Base-by-base conservation (phyloP, 768 basidiomycete species). In the Suillus plorans region DNA sequence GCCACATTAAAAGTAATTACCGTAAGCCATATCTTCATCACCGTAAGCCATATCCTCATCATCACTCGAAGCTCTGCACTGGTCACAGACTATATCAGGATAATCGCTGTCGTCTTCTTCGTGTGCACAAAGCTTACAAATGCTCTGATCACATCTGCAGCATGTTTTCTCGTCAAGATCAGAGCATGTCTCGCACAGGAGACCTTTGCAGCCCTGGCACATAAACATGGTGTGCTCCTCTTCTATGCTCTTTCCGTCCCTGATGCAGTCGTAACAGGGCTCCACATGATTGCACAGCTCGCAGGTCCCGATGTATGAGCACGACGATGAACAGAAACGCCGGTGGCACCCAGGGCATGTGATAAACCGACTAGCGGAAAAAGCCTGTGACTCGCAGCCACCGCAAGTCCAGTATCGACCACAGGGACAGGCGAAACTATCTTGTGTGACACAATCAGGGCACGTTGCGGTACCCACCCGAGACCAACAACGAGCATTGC, bases 321-420 rank as follows among this genome's bases (percentile, higher is more conserved):
- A 64, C 3, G n/a, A 18, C 3, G n/a, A 18, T 14, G 14, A 14
- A 64, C 63, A 64, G 37, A 44, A 64, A 22, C 5, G 28, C 12
- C 10, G 42, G 25, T 37, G 57, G 34, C 63, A 64, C 16, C 61
- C n/a, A 18, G 63, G 63, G 44, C 63, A 64, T n/a, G 31, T 47
- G 20, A 44, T n/a, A 10, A 10, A n/a, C 34, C 10, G 1, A 22
- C 20, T n/a, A 10, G 7, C 2, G n/a, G 25, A 22, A 63, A 63
- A 22, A 18, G 20, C 28, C 50, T 52, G 50, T 8, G 25, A 18
- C 25, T 28, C 42, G 28, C 63, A 64, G 7, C 39, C 44, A 50
- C 61, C 63, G 20, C 63, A 64, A 20, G n/a, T n/a, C 63, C 63
- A 64, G 39, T 63, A 45, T 45, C 6, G 28, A 36, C 42, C n/a